Evolutionary conservation across 306 rosid genomes (phyloP), one percentile per base, ranked within the genome.

Genomic region (Pyrus betulifolia): DNA sequence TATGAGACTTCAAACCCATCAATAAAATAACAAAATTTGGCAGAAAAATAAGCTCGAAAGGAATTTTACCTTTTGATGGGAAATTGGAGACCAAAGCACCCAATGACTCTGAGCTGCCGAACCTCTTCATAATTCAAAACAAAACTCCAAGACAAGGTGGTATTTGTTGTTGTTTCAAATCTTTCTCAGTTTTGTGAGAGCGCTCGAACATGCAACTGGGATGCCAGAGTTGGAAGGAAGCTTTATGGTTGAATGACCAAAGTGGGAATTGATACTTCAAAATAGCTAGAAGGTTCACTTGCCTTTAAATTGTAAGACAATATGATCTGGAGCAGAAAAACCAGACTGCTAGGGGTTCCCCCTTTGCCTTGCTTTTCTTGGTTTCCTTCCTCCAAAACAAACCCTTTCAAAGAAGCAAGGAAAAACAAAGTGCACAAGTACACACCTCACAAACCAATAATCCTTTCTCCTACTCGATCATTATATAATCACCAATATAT

Each of bases 61-160:
- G 7, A 10, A 51, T 13, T 55, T 78, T 87, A 90, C 93, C 96
- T 81, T 86, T 82, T 49, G 84, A 75, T 54, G 81, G 84, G 84
- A 73, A 83, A 57, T 67, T 78, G 78, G 96, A 69, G 82, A 85
- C 63, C 71, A 83, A 66, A 51, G 84, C 71, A 75, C 79, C 74
- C 72, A 72, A 49, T 67, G 88, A 77, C 23, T 85, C 82, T 63
- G 90, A 79, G 79, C 75, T 76, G 19, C 75, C 63, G 81, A 84
- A 67, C 74, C 87, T 86, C 90, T 87, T 84, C 91, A 91, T 91
- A 51, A 60, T 71, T 62, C 59, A 35, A 44, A 62, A 73, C 63
- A 51, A 51, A 14, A 51, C 4, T 18, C 57, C 57, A 51, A 14
- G 57, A 18, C 8, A 4, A 12, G 19, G 5, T 51, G 57, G 6